Evolutionary conservation across 768 basidiomycete genomes (phyloP), one percentile per base, ranked within the genome.

Genomic region (Leccinellum rugosiceps): DNA sequence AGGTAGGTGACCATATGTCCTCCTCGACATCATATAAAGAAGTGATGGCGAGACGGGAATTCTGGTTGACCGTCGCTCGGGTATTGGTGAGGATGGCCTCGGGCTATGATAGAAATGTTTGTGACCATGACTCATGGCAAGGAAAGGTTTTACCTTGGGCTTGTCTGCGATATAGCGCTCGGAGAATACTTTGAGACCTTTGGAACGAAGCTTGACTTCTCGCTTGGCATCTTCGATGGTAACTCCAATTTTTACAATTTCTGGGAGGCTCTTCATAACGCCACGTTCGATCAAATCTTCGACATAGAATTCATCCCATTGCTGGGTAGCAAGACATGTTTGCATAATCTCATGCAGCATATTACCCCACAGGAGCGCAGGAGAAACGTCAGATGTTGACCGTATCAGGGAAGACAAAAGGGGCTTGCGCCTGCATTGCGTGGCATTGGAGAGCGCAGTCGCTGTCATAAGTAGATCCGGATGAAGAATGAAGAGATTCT

Each of bases 1-100:
- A 96, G 2, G 84, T 88, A 0, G 97, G 96, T 1, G 93, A 95
- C 90, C 92, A 97, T 61, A 99, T 96, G 62, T 98, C 94, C 68
- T 99, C 97, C 76, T 99, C 97, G 43, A 96, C 81, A 56, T 94
- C 94, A 59, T 92, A 82, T 5, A 97, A 73, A 28, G 86, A 77
- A 6, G 83, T 76, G 49, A 99, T 85, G 0, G 92, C 89, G 0
- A 97, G 78, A 10, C 81, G 74, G 2, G 86, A 80, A 1, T 74
- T 73, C 25, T 78, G 78, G 15, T 78, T 74, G 2, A 76, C 72
- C 0, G 65, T 64, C 15, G 86, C 77, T 9, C 90, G 82, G 1
- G 85, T 86, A 63, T 95, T 86, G 4, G 80, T 80, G 8, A 97
- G 77, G 34, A 81, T 69, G 0, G 87, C 94, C 14, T 80, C 74